phyloP scores from a whole-genome alignment of 1,284 basidiomycete species.

The Melanopsichium pennsylvanicum region DNA sequence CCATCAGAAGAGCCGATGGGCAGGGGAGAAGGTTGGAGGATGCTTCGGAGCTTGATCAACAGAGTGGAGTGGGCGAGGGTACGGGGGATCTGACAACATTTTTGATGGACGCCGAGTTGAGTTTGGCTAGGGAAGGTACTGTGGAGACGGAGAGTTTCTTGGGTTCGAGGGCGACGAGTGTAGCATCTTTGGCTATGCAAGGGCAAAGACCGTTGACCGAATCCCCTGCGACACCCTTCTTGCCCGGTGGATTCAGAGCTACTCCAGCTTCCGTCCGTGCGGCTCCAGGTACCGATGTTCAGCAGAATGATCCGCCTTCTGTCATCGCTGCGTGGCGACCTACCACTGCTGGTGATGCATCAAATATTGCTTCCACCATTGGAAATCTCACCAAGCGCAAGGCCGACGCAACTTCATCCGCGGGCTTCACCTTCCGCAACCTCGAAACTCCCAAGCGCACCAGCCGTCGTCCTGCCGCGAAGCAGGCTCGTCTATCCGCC shows the following conservation, averaged over 20 bases:
- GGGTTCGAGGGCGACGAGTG: constrained; percentile 20
- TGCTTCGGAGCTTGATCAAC: constrained; percentile 4
- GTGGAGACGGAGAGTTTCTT: constrained; percentile 22
- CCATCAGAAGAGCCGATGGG: constrained; percentile 16
- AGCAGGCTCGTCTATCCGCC: constrained; percentile 16
- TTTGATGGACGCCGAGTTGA: constrained; percentile 40
- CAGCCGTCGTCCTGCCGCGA: neutral
- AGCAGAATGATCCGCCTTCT: no score
- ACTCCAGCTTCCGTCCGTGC: constrained; percentile 6
- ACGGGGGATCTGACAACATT: constrained; percentile 26
- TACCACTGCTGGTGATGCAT: constrained; percentile 1
- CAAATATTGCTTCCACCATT: constrained; percentile 3
- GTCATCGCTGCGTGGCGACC: neutral
- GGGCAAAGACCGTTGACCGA: neutral
- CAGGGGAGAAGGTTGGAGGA: constrained; percentile 1
- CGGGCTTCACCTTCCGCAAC: constrained; percentile 8
- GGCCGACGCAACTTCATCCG: neutral
- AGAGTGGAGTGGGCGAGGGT: neutral
- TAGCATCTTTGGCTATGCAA: neutral
- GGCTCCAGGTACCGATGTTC: neutral
- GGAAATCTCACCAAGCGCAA: constrained; percentile 9
- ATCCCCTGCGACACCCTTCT: constrained; percentile 33
- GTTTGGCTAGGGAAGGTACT: constrained; percentile 25
- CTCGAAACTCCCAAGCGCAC: constrained; percentile 10
- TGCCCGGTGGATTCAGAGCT: constrained; percentile 40